Conservation (phyloP, 1,139 yeast genomes). For the Kurtzmaniella quercitrusa region DNA sequence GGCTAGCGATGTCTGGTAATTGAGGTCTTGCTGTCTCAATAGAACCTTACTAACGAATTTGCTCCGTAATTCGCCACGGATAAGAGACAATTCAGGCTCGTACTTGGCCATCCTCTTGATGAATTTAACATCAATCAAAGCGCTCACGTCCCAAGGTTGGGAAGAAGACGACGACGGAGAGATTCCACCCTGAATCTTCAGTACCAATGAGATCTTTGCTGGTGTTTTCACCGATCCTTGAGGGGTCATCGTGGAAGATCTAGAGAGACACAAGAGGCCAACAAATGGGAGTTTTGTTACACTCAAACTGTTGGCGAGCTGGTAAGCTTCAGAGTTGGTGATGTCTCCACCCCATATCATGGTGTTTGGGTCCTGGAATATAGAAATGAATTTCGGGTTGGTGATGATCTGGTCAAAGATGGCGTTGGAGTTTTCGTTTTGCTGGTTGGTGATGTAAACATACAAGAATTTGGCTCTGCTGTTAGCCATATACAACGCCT, state of each 20-base stretch:
- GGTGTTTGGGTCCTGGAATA: conserved; percentile 37
- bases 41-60: conserved; percentile 56
- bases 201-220: conserved; percentile 57
- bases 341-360: conserved; percentile 89
- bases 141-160: conserved; percentile 5
- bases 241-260: conserved; percentile 53
- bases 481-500: conserved; percentile 67
- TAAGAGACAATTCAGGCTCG: conserved; percentile 54
- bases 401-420: conserved; percentile 58
- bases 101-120: conserved; percentile 47
- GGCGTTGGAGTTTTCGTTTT: conserved; percentile 56
- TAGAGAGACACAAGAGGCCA: conserved; percentile 60
- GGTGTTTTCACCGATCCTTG: conserved; percentile 51
- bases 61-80: conserved; percentile 61
- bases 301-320: conserved; percentile 71
- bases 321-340: conserved; percentile 76
- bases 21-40: conserved; percentile 71
- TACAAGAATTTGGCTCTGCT: conserved; percentile 65
- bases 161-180: conserved; percentile 26
- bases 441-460: conserved; percentile 69
- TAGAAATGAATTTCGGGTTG: conserved; percentile 46
- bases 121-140: conserved; percentile 35
- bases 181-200: conserved; percentile 63
- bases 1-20: conserved; percentile 66
- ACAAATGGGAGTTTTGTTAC: conserved; percentile 78